These are phyloP conservation scores for Thyridium curvatum DNA, from an alignment of 2,329 filamentous ascomycete genomes.

Conservation along the genomic window DNA sequence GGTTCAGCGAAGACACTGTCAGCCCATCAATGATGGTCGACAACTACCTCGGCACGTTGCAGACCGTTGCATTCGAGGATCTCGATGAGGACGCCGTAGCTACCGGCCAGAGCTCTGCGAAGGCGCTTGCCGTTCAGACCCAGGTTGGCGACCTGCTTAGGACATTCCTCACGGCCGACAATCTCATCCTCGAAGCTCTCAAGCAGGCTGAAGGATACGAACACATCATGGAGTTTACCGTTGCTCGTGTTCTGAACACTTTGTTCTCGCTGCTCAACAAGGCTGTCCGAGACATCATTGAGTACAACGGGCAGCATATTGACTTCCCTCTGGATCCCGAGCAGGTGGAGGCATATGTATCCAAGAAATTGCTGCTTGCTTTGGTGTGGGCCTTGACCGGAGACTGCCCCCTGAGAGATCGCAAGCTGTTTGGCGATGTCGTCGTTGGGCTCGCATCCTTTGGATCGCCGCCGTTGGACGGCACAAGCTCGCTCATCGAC, in stretches of 20 bases:
- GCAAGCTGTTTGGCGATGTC: constrained; percentile 83
- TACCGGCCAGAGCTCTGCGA: constrained; percentile 68
- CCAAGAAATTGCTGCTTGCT: constrained; percentile 90
- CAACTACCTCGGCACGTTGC: constrained; percentile 82
- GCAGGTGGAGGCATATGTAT: constrained; percentile 80
- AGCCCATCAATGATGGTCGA: constrained; percentile 86
- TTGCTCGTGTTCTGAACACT: constrained; percentile 83
- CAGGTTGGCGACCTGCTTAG: constrained; percentile 76
- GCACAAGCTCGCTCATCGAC: constrained; percentile 83
- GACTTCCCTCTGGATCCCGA: constrained; percentile 91
- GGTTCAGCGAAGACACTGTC: constrained; percentile 98
- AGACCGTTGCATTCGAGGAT: constrained; percentile 83
- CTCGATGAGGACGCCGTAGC: constrained; percentile 85
- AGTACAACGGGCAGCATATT: constrained; percentile 90
- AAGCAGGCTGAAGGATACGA: constrained; percentile 70
- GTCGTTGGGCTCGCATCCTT: constrained; percentile 78
- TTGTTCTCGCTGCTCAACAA: constrained; percentile 96
- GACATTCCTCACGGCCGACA: constrained; percentile 67
- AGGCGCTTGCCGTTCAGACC: constrained; percentile 71
- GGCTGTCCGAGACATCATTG: constrained; percentile 81
- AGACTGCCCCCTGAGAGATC: constrained; percentile 82
- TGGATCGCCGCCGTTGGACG: constrained; percentile 73
- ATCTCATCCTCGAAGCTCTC: constrained; percentile 74
- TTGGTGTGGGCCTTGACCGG: constrained; percentile 94
- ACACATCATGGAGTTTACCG: constrained; percentile 98